Evolutionary conservation across 139 green algal genomes (phyloP), one percentile per base, ranked within the genome.

Genomic region (Chlamydomonas eustigma): DNA sequence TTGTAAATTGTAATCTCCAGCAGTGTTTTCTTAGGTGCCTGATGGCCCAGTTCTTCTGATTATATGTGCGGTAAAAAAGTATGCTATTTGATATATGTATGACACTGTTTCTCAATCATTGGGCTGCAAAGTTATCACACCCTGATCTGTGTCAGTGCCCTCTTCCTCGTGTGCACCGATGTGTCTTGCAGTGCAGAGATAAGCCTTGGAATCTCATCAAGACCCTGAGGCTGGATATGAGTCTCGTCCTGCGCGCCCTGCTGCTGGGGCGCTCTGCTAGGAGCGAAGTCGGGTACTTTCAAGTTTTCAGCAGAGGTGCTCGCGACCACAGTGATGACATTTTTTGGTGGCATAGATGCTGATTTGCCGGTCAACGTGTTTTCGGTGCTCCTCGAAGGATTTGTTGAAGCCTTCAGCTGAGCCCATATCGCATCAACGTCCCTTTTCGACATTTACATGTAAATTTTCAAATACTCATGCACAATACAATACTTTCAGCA

Each of bases 351-450:
- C 12, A 58, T 18, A 58, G 33, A 72, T 50, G n/a, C n/a, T n/a
- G n/a, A n/a, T n/a, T n/a, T 34, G 4, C 65, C 22, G 65, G 65
- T 6, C 65, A 44, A 3, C 65, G 22, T 25, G 33, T 6, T 31
- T 44, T 33, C 52, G 34, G 22, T 12, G 65, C 28, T 72, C 33
- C 33, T 30, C 65, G 12, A 6, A 35, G 52, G 6, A 22, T 4
- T 34, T 33, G 33, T 31, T 34, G 39, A 50, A 34, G 65, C 33
- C 31, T 72, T 72, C 22, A 72, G 65, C 31, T 72, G 32, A 33
- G 65, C 65, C 65, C 65, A 72, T 39, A 72, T 72, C 5, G 65
- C 65, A n/a, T 72, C 65, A n/a, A 72, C 65, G 28, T 72, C 65
- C 18, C 18, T 58, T 28, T 12, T 12, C 44, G 44, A 58, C 44